Conservation (phyloP, 116 monocot genomes). For the Phalaenopsis hybrid region DNA sequence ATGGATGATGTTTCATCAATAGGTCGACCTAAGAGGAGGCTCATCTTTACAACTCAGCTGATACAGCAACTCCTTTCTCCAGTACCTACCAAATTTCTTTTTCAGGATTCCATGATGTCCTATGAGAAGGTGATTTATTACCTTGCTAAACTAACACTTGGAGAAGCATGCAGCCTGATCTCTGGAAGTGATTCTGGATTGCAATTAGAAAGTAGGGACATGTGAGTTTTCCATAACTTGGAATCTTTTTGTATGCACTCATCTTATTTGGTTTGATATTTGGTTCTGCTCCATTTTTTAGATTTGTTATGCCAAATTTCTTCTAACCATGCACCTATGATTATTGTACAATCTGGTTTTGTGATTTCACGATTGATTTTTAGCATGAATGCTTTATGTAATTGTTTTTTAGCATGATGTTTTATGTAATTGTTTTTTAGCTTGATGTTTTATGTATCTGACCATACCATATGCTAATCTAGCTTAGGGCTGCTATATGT, state of each 20-base stretch:
- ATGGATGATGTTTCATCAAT: conserved; percentile 22
- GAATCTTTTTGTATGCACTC: conserved; percentile 2
- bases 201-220: conserved; percentile 16
- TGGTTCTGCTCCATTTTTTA: background rate
- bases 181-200: conserved; percentile 18
- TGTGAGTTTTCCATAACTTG: conserved; percentile 18
- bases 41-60: conserved; percentile 43
- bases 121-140: conserved; percentile 35
- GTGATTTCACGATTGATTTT: background rate
- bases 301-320: background rate
- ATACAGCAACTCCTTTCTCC: conserved; percentile 42
- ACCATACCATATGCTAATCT: background rate
- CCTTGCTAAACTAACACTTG: conserved; percentile 28
- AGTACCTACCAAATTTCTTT: conserved; percentile 34
- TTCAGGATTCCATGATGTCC: conserved; percentile 24
- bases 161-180: conserved; percentile 40
- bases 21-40: conserved; percentile 25
- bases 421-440: background rate
- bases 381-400: background rate
- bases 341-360: background rate
- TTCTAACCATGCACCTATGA: conserved; percentile 1
- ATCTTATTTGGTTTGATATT: background rate
- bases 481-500: background rate
- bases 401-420: no score
- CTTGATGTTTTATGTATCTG: background rate